Evolutionary conservation across 768 basidiomycete genomes (phyloP).

Genomic region (Termitomyces sp.): DNA sequence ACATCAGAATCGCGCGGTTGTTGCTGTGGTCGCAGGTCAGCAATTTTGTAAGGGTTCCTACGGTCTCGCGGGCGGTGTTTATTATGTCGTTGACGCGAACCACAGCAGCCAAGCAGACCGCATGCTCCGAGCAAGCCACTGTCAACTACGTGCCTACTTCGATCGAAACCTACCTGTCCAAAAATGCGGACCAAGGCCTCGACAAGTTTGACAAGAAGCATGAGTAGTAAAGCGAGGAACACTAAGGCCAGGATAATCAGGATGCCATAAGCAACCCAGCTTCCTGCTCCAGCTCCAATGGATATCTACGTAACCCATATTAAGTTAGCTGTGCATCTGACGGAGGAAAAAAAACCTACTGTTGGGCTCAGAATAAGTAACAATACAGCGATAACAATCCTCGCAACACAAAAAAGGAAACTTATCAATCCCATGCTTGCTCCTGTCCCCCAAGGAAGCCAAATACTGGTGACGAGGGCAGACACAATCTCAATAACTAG

Average conservation of each 20-base stretch:
- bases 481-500: conserved; percentile 84
- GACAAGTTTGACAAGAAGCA: conserved; percentile 79
- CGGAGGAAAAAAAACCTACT: conserved; percentile 42
- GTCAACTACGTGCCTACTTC: conserved; percentile 72
- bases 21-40: conserved; percentile 11
- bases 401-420: conserved; percentile 87
- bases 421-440: conserved; percentile 96
- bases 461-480: conserved; percentile 85
- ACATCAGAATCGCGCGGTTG: conserved; percentile 35
- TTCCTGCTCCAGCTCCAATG: conserved; percentile 72
- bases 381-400: conserved; percentile 86
- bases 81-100: conserved; percentile 35
- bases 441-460: conserved; percentile 96
- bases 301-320: conserved; percentile 52
- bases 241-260: conserved; percentile 78
- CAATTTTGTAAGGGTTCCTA: conserved; percentile 13
- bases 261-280: conserved; percentile 94
- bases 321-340: conserved; percentile 9
- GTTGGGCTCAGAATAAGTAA: conserved; percentile 86
- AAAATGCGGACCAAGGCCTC: conserved; percentile 80
- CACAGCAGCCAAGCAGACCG: conserved; percentile 63
- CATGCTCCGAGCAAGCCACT: conserved; percentile 86
- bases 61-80: conserved; percentile 19
- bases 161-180: conserved; percentile 79
- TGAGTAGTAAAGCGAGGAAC: conserved; percentile 75